Base-by-base conservation (phyloP, 1,139 yeast genomes). In the Yamadazyma jaroonii region DNA sequence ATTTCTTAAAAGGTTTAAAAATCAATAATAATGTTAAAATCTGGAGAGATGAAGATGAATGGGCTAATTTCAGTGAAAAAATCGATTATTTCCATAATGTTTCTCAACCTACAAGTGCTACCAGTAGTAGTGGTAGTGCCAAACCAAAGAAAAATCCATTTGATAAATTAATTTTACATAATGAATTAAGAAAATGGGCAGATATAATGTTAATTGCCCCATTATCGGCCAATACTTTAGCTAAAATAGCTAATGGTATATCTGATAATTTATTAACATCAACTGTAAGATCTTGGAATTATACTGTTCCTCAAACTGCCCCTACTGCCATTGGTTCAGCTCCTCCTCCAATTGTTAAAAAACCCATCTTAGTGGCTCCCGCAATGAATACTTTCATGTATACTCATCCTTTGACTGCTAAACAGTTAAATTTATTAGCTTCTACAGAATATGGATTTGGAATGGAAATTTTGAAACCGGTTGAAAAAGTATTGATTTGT, bases 331-430 rank as follows among this genome's bases (percentile, higher is more conserved):
- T 42, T 13, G 34, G 40, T 6, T 27, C 22, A 6, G 25, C 39
- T 11, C 23, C 26, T 25, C 34, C 31, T 5, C 22, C 34, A 10
- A 17, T 17, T 4, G 11, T 54, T 20, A 78, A 79, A 40, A 79
- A 81, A 41, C 96, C 97, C 2, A 81, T 92, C 24, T 62, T 90
- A 37, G 78, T 88, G 31, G 98, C 97, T 0, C 98, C 98, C 3
- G 97, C 97, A 1, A 90, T 92, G 97, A 90, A 92, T 54, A 89
- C 97, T 1, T 83, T 86, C 53, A 90, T 92, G 94, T 92, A 89
- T 62, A 88, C 92, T 20, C 95, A 92, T 54, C 96, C 97, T 9
- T 77, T 90, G 50, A 92, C 98, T 0, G 83, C 87, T 49, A 84
- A 83, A 50, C 98, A 92, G 51, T 64, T 92, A 42, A 64, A 65